Conservation (phyloP, 2,329 filamentous ascomycete genomes). For the Colletotrichum sp. region DNA sequence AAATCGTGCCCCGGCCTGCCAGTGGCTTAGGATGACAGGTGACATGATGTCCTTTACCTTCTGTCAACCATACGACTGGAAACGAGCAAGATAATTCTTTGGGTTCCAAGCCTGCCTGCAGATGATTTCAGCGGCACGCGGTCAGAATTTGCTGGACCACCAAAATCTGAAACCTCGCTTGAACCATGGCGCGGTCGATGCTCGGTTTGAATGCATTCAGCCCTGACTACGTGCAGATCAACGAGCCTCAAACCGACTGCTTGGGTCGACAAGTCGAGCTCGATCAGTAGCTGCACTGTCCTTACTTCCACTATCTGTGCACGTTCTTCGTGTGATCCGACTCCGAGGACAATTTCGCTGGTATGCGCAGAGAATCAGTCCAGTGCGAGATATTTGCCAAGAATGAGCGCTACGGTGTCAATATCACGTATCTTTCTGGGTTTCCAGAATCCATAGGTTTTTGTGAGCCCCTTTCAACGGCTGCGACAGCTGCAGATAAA, state of each 20-base stretch:
- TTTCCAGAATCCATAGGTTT: background rate
- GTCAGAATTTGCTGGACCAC: background rate
- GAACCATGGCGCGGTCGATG: background rate
- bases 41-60: conserved; percentile 1
- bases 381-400: background rate
- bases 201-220: background rate
- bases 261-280: background rate
- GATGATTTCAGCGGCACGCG: background rate
- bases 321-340: background rate
- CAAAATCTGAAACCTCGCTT: background rate
- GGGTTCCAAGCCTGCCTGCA: background rate
- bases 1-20: background rate
- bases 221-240: background rate
- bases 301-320: background rate
- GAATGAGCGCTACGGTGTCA: background rate
- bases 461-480: background rate
- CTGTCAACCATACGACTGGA: background rate
- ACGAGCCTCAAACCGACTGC: background rate
- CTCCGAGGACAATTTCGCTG: background rate
- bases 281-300: background rate
- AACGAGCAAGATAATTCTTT: background rate
- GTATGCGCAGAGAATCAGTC: background rate
- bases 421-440: background rate
- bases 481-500: background rate
- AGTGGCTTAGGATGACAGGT: conserved; percentile 12